Evolutionary conservation across 306 rosid genomes (phyloP).

Genomic region (Castanospermum australe): DNA sequence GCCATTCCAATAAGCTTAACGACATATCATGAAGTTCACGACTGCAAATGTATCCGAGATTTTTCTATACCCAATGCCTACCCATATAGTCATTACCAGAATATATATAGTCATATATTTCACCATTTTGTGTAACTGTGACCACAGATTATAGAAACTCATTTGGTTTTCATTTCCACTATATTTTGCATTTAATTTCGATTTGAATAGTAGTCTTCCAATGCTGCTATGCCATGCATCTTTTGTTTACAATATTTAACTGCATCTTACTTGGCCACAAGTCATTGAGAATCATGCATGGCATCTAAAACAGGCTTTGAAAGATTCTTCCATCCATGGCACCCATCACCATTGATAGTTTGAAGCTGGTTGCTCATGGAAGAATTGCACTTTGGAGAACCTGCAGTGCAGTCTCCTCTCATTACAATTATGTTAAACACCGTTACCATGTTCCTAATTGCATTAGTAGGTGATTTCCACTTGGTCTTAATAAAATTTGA

Average conservation of each 20-base stretch:
- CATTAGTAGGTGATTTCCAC: too few relatives aligned
- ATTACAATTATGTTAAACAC: too few relatives aligned
- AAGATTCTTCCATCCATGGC: not conserved
- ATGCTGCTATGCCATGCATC: not conserved
- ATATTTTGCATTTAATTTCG: not conserved
- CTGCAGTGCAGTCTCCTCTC: too few relatives aligned
- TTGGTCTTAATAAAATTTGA: too few relatives aligned
- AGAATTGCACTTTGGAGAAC: not conserved
- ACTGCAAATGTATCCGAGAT: too few relatives aligned
- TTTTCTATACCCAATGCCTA: too few relatives aligned
- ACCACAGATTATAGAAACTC: not conserved
- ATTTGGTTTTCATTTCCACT: not conserved
- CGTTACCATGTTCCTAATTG: too few relatives aligned
- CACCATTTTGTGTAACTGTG: not conserved
- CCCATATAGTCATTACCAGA: too few relatives aligned
- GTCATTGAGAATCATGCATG: not conserved
- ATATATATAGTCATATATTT: conserved; percentile 3
- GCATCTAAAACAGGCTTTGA: not conserved
- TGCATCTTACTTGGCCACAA: not conserved
- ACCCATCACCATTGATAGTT: not conserved
- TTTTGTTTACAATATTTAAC: not conserved
- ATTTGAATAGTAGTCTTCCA: not conserved
- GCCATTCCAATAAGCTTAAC: too few relatives aligned
- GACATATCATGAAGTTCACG: too few relatives aligned
- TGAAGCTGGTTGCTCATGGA: not conserved